phyloP scores from a whole-genome alignment of 306 rosid genomes.

The Malus sylvestris region DNA sequence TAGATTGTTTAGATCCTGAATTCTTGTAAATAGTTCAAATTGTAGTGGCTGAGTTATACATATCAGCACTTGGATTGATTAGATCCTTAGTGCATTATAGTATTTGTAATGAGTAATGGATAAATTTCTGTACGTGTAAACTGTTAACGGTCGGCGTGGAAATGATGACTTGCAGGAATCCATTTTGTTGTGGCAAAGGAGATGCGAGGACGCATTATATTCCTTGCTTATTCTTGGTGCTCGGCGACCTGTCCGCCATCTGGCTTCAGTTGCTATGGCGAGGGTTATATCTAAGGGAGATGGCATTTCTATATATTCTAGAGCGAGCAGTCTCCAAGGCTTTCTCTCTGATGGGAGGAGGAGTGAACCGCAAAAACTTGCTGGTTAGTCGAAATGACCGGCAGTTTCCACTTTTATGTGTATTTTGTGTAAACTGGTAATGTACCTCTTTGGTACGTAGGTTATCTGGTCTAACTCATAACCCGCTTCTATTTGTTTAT shows the following conservation, averaged over 20 bases:
- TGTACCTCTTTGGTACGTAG: background rate
- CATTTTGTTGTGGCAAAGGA: slow-evolving; percentile 88
- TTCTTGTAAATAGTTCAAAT: background rate
- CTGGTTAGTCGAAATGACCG: slow-evolving; percentile 49
- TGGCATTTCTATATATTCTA: slow-evolving; percentile 75
- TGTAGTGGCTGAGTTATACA: background rate
- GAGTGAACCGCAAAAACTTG: slow-evolving; percentile 75
- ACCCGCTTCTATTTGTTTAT: background rate
- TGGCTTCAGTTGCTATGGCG: slow-evolving; percentile 90
- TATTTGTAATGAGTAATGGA: background rate
- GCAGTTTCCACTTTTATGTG: background rate
- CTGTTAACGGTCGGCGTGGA: slow-evolving; percentile 7
- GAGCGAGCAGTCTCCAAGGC: slow-evolving; percentile 98
- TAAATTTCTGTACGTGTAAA: background rate
- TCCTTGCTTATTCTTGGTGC: slow-evolving; percentile 84
- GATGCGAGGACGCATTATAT: slow-evolving; percentile 87
- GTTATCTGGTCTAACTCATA: background rate
- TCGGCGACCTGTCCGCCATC: slow-evolving; percentile 90
- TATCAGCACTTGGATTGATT: background rate
- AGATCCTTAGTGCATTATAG: background rate
- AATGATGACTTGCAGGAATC: slow-evolving; percentile 51
- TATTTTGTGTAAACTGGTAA: background rate
- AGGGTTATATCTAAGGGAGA: slow-evolving; percentile 86
- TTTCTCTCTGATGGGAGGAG: slow-evolving; percentile 83
- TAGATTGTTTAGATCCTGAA: background rate